Evolutionary conservation across 2,329 filamentous ascomycete genomes (phyloP).

Genomic region (Cladosporium colombiae): DNA sequence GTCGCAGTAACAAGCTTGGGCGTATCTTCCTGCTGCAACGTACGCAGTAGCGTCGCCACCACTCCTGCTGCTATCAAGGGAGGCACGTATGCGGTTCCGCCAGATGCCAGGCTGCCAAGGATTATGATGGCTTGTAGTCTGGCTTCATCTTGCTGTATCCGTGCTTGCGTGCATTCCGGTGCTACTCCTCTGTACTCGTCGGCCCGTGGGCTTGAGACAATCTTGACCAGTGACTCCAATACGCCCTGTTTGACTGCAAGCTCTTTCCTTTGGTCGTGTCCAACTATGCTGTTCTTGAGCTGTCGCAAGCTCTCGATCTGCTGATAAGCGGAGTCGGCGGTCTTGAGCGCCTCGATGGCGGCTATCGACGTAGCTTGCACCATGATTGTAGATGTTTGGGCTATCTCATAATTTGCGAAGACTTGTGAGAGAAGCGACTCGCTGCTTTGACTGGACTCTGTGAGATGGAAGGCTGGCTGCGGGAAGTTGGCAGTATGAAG

Average conservation of each 20-base stretch:
- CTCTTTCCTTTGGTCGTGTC: conserved; percentile 85
- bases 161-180: conserved; percentile 29
- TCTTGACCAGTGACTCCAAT: conserved; percentile 60
- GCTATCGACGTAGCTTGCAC: conserved; percentile 22
- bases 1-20: conserved; percentile 70
- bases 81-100: conserved; percentile 78
- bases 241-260: conserved; percentile 70
- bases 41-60: conserved; percentile 68
- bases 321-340: conserved; percentile 31
- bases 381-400: conserved; percentile 6
- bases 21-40: conserved; percentile 66
- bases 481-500: neutral
- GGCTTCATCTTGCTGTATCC: conserved; percentile 66
- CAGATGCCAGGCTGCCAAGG: conserved; percentile 81
- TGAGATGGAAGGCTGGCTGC: neutral
- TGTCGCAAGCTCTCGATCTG: conserved; percentile 62
- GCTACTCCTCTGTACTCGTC: conserved; percentile 34
- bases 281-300: conserved; percentile 87
- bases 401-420: neutral
- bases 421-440: neutral
- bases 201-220: conserved; percentile 45
- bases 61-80: conserved; percentile 70
- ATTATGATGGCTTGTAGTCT: conserved; percentile 80
- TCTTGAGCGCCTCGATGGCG: conserved; percentile 25
- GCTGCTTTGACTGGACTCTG: neutral